phyloP scores from a whole-genome alignment of 805 yeast genomes.

The Metschnikowia amazonensis region DNA sequence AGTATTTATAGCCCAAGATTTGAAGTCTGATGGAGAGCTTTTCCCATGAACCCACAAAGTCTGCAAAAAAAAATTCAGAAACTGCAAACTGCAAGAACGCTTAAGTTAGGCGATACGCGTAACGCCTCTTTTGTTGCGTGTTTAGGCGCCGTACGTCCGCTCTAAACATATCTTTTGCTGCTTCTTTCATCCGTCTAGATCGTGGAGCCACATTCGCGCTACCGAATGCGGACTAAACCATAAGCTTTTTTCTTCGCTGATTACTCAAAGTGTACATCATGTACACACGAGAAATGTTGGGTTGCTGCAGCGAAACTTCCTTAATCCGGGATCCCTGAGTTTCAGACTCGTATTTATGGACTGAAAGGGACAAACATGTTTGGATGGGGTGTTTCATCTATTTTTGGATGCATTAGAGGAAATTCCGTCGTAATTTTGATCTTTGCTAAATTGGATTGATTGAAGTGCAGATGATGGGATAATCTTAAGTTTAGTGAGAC shows the following conservation, averaged over 20 bases:
- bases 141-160: constrained; percentile 2
- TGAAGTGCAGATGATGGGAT: too few species aligned
- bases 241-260: background rate
- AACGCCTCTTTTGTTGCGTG: background rate
- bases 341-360: background rate
- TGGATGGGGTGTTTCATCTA: background rate
- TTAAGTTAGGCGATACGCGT: background rate
- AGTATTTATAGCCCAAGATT: background rate
- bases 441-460: too few species aligned
- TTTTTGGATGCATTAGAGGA: constrained; percentile 5
- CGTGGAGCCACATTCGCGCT: background rate
- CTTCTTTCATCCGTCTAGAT: background rate
- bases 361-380: background rate
- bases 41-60: background rate
- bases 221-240: background rate
- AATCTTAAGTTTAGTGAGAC: too few species aligned
- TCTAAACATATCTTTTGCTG: background rate
- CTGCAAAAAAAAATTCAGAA: background rate
- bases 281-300: background rate
- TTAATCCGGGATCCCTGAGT: background rate
- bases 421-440: constrained; percentile 19
- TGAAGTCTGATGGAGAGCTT: background rate
- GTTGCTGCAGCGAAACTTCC: background rate
- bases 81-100: background rate
- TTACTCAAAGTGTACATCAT: background rate